phyloP scores from a whole-genome alignment of 805 yeast genomes.

The Candida tammaniensis region DNA sequence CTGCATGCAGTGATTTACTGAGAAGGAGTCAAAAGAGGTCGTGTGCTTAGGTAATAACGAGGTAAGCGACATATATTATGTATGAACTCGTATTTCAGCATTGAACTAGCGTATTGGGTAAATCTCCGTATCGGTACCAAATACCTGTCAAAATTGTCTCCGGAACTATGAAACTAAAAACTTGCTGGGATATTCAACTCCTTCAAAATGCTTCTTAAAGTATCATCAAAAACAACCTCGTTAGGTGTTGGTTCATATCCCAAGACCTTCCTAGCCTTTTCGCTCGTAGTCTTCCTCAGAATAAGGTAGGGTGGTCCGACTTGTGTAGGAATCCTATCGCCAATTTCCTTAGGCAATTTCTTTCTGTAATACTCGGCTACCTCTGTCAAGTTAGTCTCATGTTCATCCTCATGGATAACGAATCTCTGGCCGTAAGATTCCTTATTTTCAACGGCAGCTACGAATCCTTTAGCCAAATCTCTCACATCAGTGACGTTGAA shows the following conservation, averaged over 20 bases:
- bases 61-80: no score
- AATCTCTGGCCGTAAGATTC: slow-evolving; percentile 8
- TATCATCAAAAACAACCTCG: no score
- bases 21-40: no score
- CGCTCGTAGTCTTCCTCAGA: neutral
- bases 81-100: no score
- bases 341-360: slow-evolving; percentile 2
- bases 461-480: slow-evolving; percentile 8
- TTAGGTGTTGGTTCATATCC: slow-evolving; percentile 6
- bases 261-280: slow-evolving; percentile 1
- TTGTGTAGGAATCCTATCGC: slow-evolving; percentile 6
- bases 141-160: no score
- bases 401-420: slow-evolving; percentile 1
- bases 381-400: neutral
- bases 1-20: no score
- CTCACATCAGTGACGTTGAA: slow-evolving; percentile 7
- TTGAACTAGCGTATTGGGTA: no score
- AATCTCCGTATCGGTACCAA: no score
- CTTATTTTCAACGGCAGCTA: neutral
- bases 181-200: no score
- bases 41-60: no score
- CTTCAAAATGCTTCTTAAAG: no score
- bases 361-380: neutral
- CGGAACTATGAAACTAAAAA: no score
- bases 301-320: neutral